Evolutionary conservation across 2,329 filamentous ascomycete genomes (phyloP), one percentile per base, ranked within the genome.

Genomic region (Volutella citrinella): DNA sequence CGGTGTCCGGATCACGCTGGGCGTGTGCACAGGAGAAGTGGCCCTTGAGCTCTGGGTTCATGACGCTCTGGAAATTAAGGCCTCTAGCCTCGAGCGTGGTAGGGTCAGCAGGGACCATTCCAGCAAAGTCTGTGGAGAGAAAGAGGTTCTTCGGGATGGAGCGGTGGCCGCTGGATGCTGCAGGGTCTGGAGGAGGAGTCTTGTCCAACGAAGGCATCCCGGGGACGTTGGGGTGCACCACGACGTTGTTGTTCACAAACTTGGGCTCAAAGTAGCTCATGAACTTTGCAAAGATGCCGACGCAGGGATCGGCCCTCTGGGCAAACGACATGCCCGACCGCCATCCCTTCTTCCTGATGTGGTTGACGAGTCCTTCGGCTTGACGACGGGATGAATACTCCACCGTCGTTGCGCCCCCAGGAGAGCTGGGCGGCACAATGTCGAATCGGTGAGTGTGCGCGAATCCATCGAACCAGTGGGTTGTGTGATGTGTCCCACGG

Each of bases 401-500:
- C 4, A 90, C 82, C 1, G 51, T 39, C 1, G 46, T 46, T 25
- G 52, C 53, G 18, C 38, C 42, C 4, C 47, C 43, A 3, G 42
- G 46, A 5, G 60, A 49, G 3, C 54, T 49, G 0, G 68, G 43
- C 0, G 71, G 55, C 4, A 78, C 50, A 19, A 91, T 83, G 37
- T 87, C 72, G 54, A 91, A 91, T 18, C 76, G 78, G 61, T 91
- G 84, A 2, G 78, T 69, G 35, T 85, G 76, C 4, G 78, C 74
- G 38, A 88, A 79, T 6, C 84, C 84, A 54, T 93, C 87, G 47
- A 93, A 93, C 87, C 87, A 93, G 57, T 93, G 86, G 2, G 71
- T 76, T 10, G 82, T 68, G 19, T 70, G 66, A 50, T 81, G 80
- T 0, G 69, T 75, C n/a, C 79, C 78, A 5, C 69, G 68, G 4